phyloP scores from a whole-genome alignment of 768 basidiomycete genomes.

The Solioccasus polychromus region DNA sequence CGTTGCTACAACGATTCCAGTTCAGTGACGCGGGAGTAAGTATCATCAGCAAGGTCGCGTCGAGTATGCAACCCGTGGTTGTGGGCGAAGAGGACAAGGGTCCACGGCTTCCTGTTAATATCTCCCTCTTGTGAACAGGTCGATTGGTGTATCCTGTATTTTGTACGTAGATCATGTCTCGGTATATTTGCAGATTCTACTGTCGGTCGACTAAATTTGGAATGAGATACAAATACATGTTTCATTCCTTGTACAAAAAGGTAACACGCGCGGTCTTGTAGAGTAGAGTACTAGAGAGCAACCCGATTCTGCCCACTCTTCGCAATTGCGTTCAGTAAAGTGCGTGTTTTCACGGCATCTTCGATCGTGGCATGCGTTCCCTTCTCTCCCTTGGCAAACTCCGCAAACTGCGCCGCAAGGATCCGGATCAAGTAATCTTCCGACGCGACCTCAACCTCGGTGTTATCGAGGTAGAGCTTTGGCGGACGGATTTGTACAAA shows the following conservation, averaged over 20 bases:
- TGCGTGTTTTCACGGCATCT: constrained; percentile 8
- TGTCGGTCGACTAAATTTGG: no score
- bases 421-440: not conserved
- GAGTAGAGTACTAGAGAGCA: not conserved
- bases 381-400: constrained; percentile 9
- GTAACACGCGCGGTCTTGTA: no score
- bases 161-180: no score
- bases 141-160: not conserved
- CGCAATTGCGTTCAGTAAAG: constrained; percentile 2
- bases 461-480: constrained; percentile 7
- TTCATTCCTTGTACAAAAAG: no score
- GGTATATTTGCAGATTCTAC: no score
- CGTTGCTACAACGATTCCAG: not conserved
- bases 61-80: constrained; percentile 10
- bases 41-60: not conserved
- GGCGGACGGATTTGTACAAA: constrained; percentile 4
- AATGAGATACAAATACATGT: no score
- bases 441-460: constrained; percentile 2
- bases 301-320: not conserved
- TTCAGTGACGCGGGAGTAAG: not conserved
- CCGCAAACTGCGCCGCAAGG: constrained; percentile 5
- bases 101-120: constrained; percentile 1
- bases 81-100: constrained; percentile 4
- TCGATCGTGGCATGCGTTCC: constrained; percentile 7
- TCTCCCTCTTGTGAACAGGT: not conserved